Evolutionary conservation across 2,329 filamentous ascomycete genomes (phyloP).

Genomic region (Claviceps sp.): DNA sequence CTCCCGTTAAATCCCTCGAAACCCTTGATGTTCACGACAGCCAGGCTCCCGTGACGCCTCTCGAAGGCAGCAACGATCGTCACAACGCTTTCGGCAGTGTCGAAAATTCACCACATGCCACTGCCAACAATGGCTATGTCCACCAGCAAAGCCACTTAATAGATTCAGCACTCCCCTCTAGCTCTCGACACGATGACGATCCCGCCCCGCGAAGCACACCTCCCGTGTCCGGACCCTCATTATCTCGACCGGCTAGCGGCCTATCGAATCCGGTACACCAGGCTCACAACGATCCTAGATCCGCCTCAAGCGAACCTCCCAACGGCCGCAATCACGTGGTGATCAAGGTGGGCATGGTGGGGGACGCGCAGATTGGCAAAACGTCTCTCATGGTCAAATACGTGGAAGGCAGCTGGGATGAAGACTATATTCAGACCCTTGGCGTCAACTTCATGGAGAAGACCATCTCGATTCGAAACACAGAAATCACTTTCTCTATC

Average conservation of each 20-base stretch:
- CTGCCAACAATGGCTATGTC: slow-evolving; percentile 22
- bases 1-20: slow-evolving; percentile 1
- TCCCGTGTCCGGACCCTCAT: slow-evolving; percentile 29
- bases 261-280: slow-evolving; percentile 32
- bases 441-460: slow-evolving; percentile 99
- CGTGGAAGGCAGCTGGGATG: slow-evolving; percentile 97
- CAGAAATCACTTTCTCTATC: slow-evolving; percentile 98
- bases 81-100: slow-evolving; percentile 31
- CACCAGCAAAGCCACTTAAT: slow-evolving; percentile 36
- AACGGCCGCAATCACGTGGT: slow-evolving; percentile 64
- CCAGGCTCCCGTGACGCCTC: neutral
- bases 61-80: slow-evolving; percentile 27
- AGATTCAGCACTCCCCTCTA: slow-evolving; percentile 32
- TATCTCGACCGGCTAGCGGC: slow-evolving; percentile 42
- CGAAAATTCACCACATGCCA: slow-evolving; percentile 32
- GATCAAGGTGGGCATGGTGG: slow-evolving; percentile 99
- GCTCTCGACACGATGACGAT: slow-evolving; percentile 30
- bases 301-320: slow-evolving; percentile 20
- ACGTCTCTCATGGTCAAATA: slow-evolving; percentile 99
- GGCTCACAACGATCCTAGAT: slow-evolving; percentile 32
- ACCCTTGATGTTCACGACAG: too few species aligned
- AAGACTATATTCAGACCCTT: slow-evolving; percentile 97
- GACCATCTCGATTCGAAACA: slow-evolving; percentile 98
- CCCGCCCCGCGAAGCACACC: slow-evolving; percentile 32
- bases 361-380: slow-evolving; percentile 97